Evolutionary conservation across 768 basidiomycete species (phyloP).

Genomic region (Mycena belliarum): DNA sequence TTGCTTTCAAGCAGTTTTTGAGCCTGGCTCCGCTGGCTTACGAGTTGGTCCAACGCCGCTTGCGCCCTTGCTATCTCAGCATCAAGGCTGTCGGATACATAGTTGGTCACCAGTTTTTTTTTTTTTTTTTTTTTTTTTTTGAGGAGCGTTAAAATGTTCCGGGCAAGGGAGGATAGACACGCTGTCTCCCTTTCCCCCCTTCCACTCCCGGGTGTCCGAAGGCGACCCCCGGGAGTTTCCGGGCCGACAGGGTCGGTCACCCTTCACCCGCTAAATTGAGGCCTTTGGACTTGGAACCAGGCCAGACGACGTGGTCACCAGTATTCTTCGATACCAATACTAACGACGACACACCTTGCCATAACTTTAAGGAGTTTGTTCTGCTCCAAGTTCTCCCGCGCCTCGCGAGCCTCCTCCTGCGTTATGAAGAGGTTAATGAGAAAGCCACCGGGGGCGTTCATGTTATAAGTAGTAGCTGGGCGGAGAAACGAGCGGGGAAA

Average conservation of each 20-base stretch:
- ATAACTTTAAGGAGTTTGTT: conserved; percentile 17
- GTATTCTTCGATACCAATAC: too few species aligned
- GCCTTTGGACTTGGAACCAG: too few species aligned
- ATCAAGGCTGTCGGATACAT: conserved; percentile 14
- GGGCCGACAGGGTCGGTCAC: too few species aligned
- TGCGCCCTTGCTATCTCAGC: conserved; percentile 21
- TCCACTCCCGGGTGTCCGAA: too few species aligned
- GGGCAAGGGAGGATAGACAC: too few species aligned
- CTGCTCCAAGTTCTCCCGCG: conserved; percentile 4
- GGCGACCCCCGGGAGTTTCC: too few species aligned
- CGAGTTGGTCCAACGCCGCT: conserved; percentile 18
- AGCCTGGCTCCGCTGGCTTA: conserved; percentile 17
- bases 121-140: too few species aligned
- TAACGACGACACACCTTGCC: conserved; percentile 14
- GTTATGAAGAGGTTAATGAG: conserved; percentile 18
- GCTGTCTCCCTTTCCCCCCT: too few species aligned
- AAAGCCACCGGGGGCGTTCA: conserved; percentile 10
- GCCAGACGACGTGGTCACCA: too few species aligned
- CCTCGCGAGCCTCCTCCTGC: conserved; percentile 8
- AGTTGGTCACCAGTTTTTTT: neutral
- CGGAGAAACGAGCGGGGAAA: conserved; percentile 6
- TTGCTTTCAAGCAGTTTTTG: conserved; percentile 21
- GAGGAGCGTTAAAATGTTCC: too few species aligned
- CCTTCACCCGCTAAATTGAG: too few species aligned
- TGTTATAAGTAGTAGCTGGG: neutral